A percentile compares a stretch with the other conserved stretches of the same genome.
Evolutionary conservation across 202 grass and related monocot species (phyloP).

Genomic region (Eragrostis tef): DNA sequence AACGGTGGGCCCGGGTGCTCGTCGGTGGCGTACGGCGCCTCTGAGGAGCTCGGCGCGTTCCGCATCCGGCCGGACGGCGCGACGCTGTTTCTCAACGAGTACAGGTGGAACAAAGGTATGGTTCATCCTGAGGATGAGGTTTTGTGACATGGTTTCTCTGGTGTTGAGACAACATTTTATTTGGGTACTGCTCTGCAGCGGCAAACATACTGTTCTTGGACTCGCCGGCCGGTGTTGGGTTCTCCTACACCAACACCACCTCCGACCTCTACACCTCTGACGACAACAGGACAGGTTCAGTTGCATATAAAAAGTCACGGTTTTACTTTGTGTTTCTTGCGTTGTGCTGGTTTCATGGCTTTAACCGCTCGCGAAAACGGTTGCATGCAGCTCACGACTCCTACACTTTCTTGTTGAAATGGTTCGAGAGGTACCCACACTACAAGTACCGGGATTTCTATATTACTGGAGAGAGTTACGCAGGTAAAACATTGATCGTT

Average conservation of each 20-base stretch:
- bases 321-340: not conserved
- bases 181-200: conserved; percentile 32
- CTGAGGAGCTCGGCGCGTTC: conserved; percentile 83
- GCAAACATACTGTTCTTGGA: conserved; percentile 88
- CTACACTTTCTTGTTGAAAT: not conserved
- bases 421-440: not conserved
- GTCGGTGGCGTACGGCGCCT: conserved; percentile 71
- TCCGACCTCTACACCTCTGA: conserved; percentile 69
- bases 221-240: conserved; percentile 84
- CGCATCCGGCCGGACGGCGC: conserved; percentile 60
- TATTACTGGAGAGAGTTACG: not conserved
- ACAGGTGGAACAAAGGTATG: conserved; percentile 87
- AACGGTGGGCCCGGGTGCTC: conserved; percentile 86
- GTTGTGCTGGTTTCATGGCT: too few species aligned
- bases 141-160: not conserved
- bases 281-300: conserved; percentile 60
- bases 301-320: not conserved
- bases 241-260: conserved; percentile 86
- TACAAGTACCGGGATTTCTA: not conserved
- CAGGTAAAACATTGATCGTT: too few species aligned
- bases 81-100: conserved; percentile 62
- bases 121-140: too few species aligned
- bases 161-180: not conserved
- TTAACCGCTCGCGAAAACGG: too few species aligned
- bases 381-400: not conserved